phyloP scores from a whole-genome alignment of 352 stramenopile species.

The Plasmopara halstedii region DNA sequence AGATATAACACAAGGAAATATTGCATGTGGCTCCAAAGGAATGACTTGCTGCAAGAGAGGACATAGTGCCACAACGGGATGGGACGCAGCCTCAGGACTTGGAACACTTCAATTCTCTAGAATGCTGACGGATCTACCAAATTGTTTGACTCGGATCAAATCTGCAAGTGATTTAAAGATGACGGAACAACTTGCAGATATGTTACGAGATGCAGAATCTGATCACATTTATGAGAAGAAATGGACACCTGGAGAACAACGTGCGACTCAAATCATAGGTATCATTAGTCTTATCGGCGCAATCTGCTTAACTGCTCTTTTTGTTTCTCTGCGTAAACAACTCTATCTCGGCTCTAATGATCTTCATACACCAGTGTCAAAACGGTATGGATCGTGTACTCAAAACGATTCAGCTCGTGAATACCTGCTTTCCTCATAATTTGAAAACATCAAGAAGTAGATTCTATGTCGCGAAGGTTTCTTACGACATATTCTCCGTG shows the following conservation, averaged over 20 bases:
- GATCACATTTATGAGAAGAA: background rate
- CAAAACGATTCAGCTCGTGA: constrained; percentile 45
- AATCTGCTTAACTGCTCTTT: constrained; percentile 24
- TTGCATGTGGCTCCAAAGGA: constrained; percentile 35
- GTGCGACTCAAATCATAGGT: constrained; percentile 22
- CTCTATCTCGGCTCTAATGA: constrained; percentile 25
- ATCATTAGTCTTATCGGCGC: constrained; percentile 24
- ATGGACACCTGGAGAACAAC: constrained; percentile 17
- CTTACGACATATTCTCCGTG: background rate
- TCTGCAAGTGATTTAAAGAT: constrained; percentile 3
- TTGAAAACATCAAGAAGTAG: background rate
- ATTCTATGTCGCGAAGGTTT: background rate
- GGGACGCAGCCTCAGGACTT: constrained; percentile 62
- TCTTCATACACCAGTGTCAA: constrained; percentile 1
- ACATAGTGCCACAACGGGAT: constrained; percentile 41
- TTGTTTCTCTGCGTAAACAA: constrained; percentile 30
- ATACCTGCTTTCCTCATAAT: constrained; percentile 35
- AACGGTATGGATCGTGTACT: constrained; percentile 27
- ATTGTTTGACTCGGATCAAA: constrained; percentile 28
- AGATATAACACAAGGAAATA: constrained; percentile 59
- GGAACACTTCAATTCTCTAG: constrained; percentile 41
- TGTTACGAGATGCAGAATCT: constrained; percentile 3
- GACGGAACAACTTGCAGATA: constrained; percentile 1
- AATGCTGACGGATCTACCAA: constrained; percentile 33
- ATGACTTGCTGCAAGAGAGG: constrained; percentile 47